A percentile compares a stretch with the other conserved stretches of the same genome.
Evolutionary conservation across 352 stramenopile genomes (phyloP).

Genomic region (Globisporangium sylvaticum): DNA sequence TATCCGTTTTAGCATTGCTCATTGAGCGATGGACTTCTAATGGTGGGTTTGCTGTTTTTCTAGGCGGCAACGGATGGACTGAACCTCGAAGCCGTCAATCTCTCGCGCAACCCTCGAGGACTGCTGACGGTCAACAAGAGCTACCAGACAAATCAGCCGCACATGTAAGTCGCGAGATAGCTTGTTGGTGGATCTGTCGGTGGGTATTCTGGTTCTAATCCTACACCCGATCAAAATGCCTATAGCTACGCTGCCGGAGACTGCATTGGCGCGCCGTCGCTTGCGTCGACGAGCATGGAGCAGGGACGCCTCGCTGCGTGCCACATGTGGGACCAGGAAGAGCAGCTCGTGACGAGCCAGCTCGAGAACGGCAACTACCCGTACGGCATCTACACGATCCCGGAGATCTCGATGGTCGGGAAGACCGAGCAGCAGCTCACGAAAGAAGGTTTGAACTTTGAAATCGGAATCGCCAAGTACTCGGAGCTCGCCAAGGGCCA

Average conservation of each 20-base stretch:
- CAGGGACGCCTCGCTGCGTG: constrained; percentile 78
- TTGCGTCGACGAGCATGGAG: constrained; percentile 90
- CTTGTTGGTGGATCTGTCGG: too few relatives aligned
- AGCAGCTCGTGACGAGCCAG: constrained; percentile 57
- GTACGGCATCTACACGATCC: constrained; percentile 91
- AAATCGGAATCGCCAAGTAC: constrained; percentile 85
- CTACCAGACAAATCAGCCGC: constrained; percentile 80
- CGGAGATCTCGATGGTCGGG: constrained; percentile 90
- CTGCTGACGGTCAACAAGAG: constrained; percentile 85
- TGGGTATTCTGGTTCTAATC: too few relatives aligned
- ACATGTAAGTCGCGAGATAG: constrained; percentile 51
- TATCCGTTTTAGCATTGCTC: constrained; percentile 3
- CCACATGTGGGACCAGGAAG: constrained; percentile 79
- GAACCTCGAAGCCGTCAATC: constrained; percentile 76
- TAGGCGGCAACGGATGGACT: constrained; percentile 73
- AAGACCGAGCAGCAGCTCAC: constrained; percentile 88
- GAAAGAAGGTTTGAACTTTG: constrained; percentile 74
- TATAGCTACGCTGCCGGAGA: constrained; percentile 83
- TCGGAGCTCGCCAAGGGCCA: constrained; percentile 88
- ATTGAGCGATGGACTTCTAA: background rate
- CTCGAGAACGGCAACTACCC: constrained; percentile 81
- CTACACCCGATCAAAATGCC: background rate
- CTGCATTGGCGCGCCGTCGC: constrained; percentile 81
- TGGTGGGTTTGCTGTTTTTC: background rate
- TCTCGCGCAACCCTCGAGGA: constrained; percentile 73